Conservation (phyloP, 805 yeast genomes). For the Ogataea glucozyma region DNA sequence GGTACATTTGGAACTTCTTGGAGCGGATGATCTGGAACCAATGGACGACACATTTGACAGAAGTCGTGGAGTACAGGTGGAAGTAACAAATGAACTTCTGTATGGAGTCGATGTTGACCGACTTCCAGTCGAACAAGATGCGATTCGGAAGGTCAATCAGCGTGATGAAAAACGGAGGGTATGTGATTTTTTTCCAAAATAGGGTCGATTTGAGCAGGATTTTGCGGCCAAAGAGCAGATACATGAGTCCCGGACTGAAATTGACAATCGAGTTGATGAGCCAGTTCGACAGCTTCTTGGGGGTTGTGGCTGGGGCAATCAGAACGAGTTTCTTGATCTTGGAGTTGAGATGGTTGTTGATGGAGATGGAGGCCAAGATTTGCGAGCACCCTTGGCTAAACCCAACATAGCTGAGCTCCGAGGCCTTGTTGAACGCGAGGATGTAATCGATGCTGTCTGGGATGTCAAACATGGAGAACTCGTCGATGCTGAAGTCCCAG, state of each 20-base stretch:
- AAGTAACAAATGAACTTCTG: conserved; percentile 83
- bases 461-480: conserved; percentile 87
- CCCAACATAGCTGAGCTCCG: conserved; percentile 70
- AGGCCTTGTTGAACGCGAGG: conserved; percentile 48
- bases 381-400: conserved; percentile 97
- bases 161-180: conserved; percentile 72
- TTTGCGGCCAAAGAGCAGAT: conserved; percentile 69
- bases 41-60: conserved; percentile 91
- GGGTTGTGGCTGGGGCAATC: conserved; percentile 91
- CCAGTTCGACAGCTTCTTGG: conserved; percentile 77
- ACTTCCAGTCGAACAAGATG: conserved; percentile 77
- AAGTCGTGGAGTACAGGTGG: conserved; percentile 87
- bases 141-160: conserved; percentile 71
- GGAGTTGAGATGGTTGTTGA: conserved; percentile 65
- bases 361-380: conserved; percentile 79
- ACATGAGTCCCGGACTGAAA: conserved; percentile 75
- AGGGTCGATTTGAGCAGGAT: conserved; percentile 60
- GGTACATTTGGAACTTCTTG: conserved; percentile 84
- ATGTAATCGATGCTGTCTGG: conserved; percentile 83
- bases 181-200: conserved; percentile 76
- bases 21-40: conserved; percentile 90
- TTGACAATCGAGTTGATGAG: conserved; percentile 75
- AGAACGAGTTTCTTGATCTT: conserved; percentile 51
- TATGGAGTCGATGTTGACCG: conserved; percentile 63
- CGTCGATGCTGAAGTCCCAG: conserved; percentile 94